Evolutionary conservation across 2,329 filamentous ascomycete genomes (phyloP), one percentile per base, ranked within the genome.

Genomic region (Venturia effusa): DNA sequence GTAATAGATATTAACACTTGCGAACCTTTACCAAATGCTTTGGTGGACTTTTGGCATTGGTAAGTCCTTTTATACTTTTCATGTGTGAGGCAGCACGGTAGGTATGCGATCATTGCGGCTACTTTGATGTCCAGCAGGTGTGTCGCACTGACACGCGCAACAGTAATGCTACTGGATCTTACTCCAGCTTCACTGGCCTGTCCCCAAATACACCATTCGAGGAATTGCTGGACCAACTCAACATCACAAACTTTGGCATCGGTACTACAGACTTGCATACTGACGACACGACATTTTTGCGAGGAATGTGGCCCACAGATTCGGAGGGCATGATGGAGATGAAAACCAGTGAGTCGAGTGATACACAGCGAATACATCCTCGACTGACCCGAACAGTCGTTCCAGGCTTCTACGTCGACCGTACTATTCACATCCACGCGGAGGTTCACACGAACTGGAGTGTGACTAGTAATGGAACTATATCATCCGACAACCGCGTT

Each of bases 291-390:
- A 78, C 13, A 72, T 74, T n/a, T 68, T 78, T n/a, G 72, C 72
- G 63, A 70, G 78, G 63, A 75, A 78, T 62, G 72, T 76, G 61
- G 75, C 45, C 45, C 2, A 51, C 45, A 15, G 45, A 51, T 19
- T 51, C 45, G 6, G 45, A 24, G 4, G 45, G 78, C 67, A 65
- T 77, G 34, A 72, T 78, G 39, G 70, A 78, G 66, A 73, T 74
- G 59, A 70, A 71, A 19, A 76, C 75, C 48, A 78, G 76, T 67
- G 71, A 78, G n/a, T 45, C 8, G 17, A n/a, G 19, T 17, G 8
- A n/a, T 45, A 22, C 19, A 5, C 2, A 22, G 7, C 19, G 41
- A 24, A 8, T 15, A 8, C 8, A 24, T 13, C 15, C 48, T 32
- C 48, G 5, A 19, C 4, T 30, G 8, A 15, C 22, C 7, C 6